Percentiles rank a stretch among this genome's conserved stretches.
Evolutionary conservation across 176 grass and related monocot species (phyloP).

Genomic region (Carex scoparia): DNA sequence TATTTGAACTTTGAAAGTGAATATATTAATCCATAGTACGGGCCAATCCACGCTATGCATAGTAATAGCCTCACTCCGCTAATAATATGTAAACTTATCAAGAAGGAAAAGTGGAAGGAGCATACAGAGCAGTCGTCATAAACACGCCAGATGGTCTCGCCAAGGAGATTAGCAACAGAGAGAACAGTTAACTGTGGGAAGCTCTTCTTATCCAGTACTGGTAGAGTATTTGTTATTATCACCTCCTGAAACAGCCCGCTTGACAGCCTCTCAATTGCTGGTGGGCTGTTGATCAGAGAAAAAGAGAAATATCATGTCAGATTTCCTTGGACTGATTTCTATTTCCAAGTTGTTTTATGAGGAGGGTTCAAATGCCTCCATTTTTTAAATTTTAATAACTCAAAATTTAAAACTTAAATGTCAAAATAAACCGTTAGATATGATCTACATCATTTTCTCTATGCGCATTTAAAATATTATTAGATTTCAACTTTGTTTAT

Average conservation of each 20-base stretch:
- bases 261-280: constrained; percentile 87
- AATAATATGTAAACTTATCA: neutral
- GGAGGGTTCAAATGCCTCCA: no score
- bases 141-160: constrained; percentile 96
- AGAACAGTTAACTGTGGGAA: constrained; percentile 91
- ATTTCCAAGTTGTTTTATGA: neutral
- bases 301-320: neutral
- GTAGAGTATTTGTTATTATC: constrained; percentile 93
- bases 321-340: neutral
- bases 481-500: no score
- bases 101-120: constrained; percentile 7
- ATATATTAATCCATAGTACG: no score
- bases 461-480: no score
- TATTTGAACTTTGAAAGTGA: no score
- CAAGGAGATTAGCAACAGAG: constrained; percentile 94
- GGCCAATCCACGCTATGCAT: no score
- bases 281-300: constrained; percentile 47
- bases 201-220: constrained; percentile 63
- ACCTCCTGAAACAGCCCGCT: constrained; percentile 98
- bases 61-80: neutral
- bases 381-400: no score
- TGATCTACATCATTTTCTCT: no score
- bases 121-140: constrained; percentile 92
- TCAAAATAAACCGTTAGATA: no score
- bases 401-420: no score